Base-by-base conservation (phyloP, 768 basidiomycete species). In the Russula sp. region DNA sequence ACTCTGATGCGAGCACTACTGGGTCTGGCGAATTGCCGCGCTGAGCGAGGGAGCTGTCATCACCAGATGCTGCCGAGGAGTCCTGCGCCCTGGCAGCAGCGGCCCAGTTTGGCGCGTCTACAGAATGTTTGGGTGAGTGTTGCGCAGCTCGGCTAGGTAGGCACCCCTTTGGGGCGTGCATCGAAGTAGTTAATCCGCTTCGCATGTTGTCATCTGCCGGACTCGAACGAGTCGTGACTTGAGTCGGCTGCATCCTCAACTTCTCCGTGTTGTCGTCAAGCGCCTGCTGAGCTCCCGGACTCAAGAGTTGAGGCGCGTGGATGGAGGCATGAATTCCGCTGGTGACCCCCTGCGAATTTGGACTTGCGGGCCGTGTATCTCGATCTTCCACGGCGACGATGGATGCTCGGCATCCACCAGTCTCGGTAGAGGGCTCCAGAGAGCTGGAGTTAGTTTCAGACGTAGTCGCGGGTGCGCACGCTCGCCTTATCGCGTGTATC, bases 41-140 rank as follows among this genome's bases (percentile, higher is more conserved):
- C 18, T 46, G 29, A 34, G 50, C 45, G 1, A 14, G 25, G 20
- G 18, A 10, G 16, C 34, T 29, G 25, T 29, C 38, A 16, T 13
- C n/a, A 49, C 39, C 34, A 1, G 61, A 42, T 6, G 50, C 20
- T 16, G 53, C 32, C 32, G n/a, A 10, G 2, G 57, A 55, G 14
- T 48, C 52, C 38, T 59, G 7, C 3, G 32, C 51, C 39, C 39
- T 63, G 25, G 39, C 58, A 8, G 22, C 46, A 10, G 61, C 56
- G 14, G 61, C 61, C 61, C 62, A 59, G 41, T 59, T 59, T n/a
- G 58, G 62, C n/a, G 53, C 52, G 25, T 54, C 62, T 18, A 46
- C 39, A n/a, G 41, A 20, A 36, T 59, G 52, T 13, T n/a, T 51
- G n/a, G 34, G n/a, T 25, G 29, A 34, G 35, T 9, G 39, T 56